Base-by-base conservation (phyloP, 106 monocot genomes). In the Ottelia alismoides region DNA sequence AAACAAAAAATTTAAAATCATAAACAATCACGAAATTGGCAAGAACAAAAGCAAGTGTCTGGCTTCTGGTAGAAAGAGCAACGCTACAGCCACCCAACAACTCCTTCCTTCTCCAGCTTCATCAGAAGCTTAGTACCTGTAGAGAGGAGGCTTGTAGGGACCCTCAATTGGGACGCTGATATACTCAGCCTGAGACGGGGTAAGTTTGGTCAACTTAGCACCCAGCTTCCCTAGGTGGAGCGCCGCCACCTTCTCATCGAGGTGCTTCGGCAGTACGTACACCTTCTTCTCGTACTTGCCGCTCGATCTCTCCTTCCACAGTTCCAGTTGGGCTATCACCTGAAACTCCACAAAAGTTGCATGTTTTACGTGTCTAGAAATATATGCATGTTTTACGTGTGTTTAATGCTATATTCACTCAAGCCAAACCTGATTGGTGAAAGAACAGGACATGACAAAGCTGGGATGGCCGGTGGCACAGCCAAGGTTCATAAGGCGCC, bases 391-490 rank as follows among this genome's bases (percentile, higher is more conserved):
- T n/a, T n/a, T n/a, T n/a, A n/a, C n/a, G n/a, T n/a, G n/a, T n/a
- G n/a, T n/a, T n/a, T n/a, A n/a, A n/a, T n/a, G n/a, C n/a, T n/a
- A n/a, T n/a, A n/a, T n/a, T n/a, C n/a, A n/a, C n/a, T n/a, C n/a
- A n/a, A n/a, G n/a, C n/a, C 25, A 28, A 70, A 80, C 83, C 83
- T 89, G 83, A 71, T 89, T 83, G 68, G 88, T 89, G 74, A 89
- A 83, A 47, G 88, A 89, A 71, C 88, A 89, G 52, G 88, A 89
- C 88, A 89, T 89, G 71, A 89, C 88, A 45, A 89, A 89, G 55
- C 88, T 89, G 35, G 88, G 88, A 25, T 89, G 88, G 1, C 88
- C 83, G 14, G 88, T 89, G 46, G 88, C 88, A 45, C 88, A 89
- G 0, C 83, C 83, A 29, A 89, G 76, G 67, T 83, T 89, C 88